Conservation (phyloP, 305 asterid species). For the Fraxinus sp. region DNA sequence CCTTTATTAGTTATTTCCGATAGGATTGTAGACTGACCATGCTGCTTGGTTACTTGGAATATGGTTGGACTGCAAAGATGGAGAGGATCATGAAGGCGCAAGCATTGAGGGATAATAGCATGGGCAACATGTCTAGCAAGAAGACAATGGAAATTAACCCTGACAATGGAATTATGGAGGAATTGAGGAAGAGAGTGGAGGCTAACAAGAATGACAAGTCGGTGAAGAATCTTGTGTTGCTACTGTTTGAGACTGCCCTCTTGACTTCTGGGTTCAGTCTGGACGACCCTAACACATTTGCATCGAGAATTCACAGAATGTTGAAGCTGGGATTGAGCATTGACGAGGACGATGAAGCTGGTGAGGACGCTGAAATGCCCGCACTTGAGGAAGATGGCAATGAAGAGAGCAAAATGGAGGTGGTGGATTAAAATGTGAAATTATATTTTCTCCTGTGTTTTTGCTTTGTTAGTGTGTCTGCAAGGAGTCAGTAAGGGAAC, state of each 20-base stretch:
- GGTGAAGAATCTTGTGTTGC: conserved; percentile 32
- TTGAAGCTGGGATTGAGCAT: neutral
- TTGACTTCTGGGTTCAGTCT: conserved; percentile 42
- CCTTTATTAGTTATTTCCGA: neutral
- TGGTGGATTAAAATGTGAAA: neutral
- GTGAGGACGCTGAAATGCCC: neutral
- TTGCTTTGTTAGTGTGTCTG: neutral
- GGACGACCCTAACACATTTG: neutral
- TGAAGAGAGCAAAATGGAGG: neutral
- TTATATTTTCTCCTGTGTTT: neutral
- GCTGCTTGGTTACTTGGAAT: conserved; percentile 18
- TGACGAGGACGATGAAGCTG: neutral
- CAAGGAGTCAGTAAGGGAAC: neutral
- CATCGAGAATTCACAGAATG: neutral
- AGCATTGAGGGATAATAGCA: neutral
- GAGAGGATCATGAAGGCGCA: conserved; percentile 17
- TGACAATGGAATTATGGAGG: conserved; percentile 22
- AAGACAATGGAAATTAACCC: conserved; percentile 24
- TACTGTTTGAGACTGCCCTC: conserved; percentile 41
- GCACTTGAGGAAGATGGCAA: neutral
- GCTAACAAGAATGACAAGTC: conserved; percentile 24
- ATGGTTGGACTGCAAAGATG: conserved; percentile 21
- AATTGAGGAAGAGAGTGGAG: conserved; percentile 22
- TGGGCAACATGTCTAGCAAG: conserved; percentile 22
- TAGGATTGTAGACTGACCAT: neutral